Percentiles rank a stretch among this genome's conserved stretches.
Conservation (phyloP, 208 protist species). For the Sergeia podlipaevii region DNA sequence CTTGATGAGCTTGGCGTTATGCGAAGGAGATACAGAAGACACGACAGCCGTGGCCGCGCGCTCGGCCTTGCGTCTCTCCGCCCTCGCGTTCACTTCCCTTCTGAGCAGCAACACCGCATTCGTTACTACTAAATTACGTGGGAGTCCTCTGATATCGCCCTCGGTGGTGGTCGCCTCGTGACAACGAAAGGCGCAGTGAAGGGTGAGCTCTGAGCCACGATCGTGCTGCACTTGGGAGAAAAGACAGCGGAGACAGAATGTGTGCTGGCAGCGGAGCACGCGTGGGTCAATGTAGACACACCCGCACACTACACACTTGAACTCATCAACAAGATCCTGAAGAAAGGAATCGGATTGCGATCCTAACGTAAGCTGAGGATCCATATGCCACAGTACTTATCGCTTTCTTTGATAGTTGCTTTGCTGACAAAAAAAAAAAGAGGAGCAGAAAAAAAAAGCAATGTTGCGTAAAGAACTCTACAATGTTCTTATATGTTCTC, state of each 20-base stretch:
- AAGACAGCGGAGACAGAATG: slow-evolving; percentile 67
- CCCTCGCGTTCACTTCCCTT: not conserved
- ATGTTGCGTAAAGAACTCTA: too few species aligned
- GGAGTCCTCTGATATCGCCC: slow-evolving; percentile 42
- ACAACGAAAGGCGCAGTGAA: slow-evolving; percentile 48
- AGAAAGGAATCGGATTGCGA: slow-evolving; percentile 15
- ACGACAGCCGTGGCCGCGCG: not conserved
- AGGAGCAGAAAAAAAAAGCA: not conserved
- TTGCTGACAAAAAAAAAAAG: not conserved
- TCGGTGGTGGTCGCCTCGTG: slow-evolving; percentile 18
- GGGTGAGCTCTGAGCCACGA: slow-evolving; percentile 15
- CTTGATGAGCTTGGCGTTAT: not conserved
- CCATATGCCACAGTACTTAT: not conserved
- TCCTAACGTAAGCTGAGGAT: too few species aligned
- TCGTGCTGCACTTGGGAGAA: slow-evolving; percentile 31
- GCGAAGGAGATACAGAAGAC: not conserved
- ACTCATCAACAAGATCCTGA: slow-evolving; percentile 27
- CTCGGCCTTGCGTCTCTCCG: not conserved
- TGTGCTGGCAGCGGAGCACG: slow-evolving; percentile 65
- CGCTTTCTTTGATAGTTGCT: not conserved
- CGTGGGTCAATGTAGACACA: slow-evolving; percentile 51
- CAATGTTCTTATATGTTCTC: too few species aligned
- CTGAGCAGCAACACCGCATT: slow-evolving; percentile 22
- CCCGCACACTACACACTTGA: slow-evolving; percentile 46
- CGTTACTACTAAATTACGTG: slow-evolving; percentile 39